Evolutionary conservation across 176 grass and related monocot genomes (phyloP).

Genomic region (Poa pratensis): DNA sequence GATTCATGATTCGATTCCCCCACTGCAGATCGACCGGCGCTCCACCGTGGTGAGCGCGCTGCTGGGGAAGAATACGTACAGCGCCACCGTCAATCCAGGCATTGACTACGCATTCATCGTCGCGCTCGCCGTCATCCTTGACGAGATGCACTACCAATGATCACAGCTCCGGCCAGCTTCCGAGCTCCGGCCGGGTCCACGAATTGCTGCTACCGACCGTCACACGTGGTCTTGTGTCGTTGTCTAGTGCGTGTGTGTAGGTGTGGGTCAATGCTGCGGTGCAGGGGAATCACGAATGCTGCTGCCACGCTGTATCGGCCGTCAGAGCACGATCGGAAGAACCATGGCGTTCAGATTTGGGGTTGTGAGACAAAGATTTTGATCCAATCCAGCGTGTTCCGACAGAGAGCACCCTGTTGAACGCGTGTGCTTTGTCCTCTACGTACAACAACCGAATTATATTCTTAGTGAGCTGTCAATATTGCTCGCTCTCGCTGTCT

Average conservation of each 20-base stretch:
- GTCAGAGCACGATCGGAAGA: not conserved
- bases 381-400: not conserved
- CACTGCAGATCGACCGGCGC: slow-evolving; percentile 56
- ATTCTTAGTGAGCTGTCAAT: not conserved
- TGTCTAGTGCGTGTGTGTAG: not conserved
- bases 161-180: not conserved
- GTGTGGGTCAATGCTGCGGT: not conserved
- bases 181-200: no score
- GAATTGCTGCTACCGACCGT: not conserved
- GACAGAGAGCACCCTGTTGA: not conserved
- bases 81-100: slow-evolving; percentile 62
- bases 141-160: slow-evolving; percentile 60
- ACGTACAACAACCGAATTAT: not conserved
- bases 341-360: not conserved
- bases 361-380: not conserved
- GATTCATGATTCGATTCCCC: no score
- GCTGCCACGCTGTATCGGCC: not conserved
- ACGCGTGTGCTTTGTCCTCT: not conserved
- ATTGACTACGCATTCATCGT: slow-evolving; percentile 81
- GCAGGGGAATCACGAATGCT: not conserved
- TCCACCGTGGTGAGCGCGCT: slow-evolving; percentile 60
- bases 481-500: not conserved
- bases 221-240: no score
- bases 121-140: slow-evolving; percentile 70
- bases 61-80: slow-evolving; percentile 58